Base-by-base conservation (phyloP, 352 stramenopile species). In the Thalassiosira sp. region DNA sequence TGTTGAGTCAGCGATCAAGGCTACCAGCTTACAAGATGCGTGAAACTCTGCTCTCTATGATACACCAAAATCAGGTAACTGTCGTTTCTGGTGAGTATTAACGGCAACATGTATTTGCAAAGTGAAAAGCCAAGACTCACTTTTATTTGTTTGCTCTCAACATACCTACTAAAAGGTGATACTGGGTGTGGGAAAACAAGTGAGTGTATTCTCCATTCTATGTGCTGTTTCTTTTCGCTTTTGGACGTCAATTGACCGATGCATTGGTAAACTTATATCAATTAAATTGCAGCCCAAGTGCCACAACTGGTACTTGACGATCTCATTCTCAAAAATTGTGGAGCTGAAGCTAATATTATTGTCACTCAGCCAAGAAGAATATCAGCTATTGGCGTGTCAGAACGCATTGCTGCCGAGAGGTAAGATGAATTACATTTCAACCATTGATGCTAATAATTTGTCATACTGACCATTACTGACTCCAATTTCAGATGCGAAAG, bases 291-390 rank as follows among this genome's bases (percentile, higher is more conserved):
- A 48, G 69, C 76, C 1, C 76, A 85, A 48, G 68, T 86, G 22
- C 78, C 78, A 11, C 78, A 86, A 28, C 67, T 86, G 15, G 68
- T 86, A 2, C 56, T 86, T 2, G 78, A 86, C 54, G 73, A 82
- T 69, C 20, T 86, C 7, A 86, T 86, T 25, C 27, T 73, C 11
- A 69, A 81, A 5, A 71, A 70, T 51, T 49, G 51, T 37, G 78
- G 78, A n/a, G 74, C 73, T 3, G 68, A 84, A 54, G 70, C 73
- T 28, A 83, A 83, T 46, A 86, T 86, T 22, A 83, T 86, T 52
- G 67, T 83, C 15, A 86, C 78, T n/a, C 78, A 86, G 60, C 78
- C 78, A 52, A 56, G 78, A 20, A 64, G 78, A 40, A 86, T 86
- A 31, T 75, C 54, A 40, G 72, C 78, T 15, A 82, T 86, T 49